Conservation (phyloP, 129 eudicot species). For the Helichrysum umbraculigerum region DNA sequence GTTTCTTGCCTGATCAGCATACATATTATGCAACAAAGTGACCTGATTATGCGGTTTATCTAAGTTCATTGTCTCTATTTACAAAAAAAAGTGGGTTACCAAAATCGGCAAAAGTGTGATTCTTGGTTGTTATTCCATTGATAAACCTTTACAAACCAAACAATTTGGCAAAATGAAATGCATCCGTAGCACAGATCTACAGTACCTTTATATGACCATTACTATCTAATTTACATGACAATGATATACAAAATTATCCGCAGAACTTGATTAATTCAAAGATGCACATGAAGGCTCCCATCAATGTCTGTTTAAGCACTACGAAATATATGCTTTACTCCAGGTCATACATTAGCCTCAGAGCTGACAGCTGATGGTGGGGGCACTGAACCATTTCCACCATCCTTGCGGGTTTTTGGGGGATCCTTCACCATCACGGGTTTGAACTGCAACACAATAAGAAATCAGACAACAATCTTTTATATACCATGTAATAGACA, state of each 20-base stretch:
- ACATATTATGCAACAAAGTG: not conserved
- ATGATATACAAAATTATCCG: not conserved
- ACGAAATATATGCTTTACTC: constrained; percentile 10
- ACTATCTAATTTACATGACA: not conserved
- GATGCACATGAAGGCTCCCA: not conserved
- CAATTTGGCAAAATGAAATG: not conserved
- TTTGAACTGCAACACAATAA: constrained; percentile 57
- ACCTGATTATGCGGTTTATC: not conserved
- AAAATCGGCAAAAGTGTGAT: constrained; percentile 3
- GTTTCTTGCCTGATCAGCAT: not conserved
- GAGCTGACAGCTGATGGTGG: constrained; percentile 53
- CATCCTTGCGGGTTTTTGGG: constrained; percentile 43
- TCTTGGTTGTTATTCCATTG: not conserved
- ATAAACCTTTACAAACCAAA: not conserved
- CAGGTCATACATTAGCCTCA: constrained; percentile 41
- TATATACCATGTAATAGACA: not conserved
- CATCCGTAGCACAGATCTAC: not conserved
- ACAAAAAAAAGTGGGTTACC: not conserved
- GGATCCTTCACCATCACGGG: constrained; percentile 79
- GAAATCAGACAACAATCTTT: not conserved
- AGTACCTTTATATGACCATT: not conserved
- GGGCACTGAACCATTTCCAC: constrained; percentile 54
- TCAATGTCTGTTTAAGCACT: constrained; percentile 3
- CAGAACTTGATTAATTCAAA: not conserved
- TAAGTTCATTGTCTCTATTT: not conserved